Evolutionary conservation across 768 basidiomycete species (phyloP).

Genomic region (Tulasnella sp.): DNA sequence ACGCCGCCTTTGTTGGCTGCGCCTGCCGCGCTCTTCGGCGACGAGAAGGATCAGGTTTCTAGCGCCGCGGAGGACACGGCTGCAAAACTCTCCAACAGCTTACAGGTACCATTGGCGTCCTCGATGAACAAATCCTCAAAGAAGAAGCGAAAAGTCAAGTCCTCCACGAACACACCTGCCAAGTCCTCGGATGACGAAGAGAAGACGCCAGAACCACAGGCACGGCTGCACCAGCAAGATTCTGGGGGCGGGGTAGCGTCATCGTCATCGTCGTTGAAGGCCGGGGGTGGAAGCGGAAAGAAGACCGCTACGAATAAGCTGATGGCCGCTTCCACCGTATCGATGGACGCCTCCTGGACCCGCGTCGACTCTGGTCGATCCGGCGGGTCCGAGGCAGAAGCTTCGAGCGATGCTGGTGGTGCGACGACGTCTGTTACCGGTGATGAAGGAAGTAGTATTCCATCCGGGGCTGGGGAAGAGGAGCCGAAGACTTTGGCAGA

Average conservation of each 20-base stretch:
- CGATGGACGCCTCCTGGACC: constrained; percentile 42
- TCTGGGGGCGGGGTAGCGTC: constrained; percentile 22
- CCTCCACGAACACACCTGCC: constrained; percentile 18
- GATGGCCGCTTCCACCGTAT: constrained; percentile 22
- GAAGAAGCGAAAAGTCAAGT: constrained; percentile 17
- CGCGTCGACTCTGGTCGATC: constrained; percentile 45
- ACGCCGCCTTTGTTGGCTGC: constrained; percentile 6
- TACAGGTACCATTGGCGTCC: constrained; percentile 13
- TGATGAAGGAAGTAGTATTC: constrained; percentile 16
- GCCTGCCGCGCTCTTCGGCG: constrained; percentile 14
- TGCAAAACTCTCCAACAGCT: constrained; percentile 18
- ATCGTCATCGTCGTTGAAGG: constrained; percentile 10
- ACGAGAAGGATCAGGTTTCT: constrained; percentile 18
- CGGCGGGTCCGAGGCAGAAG: constrained; percentile 8
- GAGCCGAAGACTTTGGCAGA: constrained; percentile 41
- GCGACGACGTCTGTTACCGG: constrained; percentile 19
- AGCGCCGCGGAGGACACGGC: constrained; percentile 23
- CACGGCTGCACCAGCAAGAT: constrained; percentile 17
- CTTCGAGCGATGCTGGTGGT: constrained; percentile 16
- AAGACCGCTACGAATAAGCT: constrained; percentile 25
- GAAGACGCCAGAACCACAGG: constrained; percentile 25
- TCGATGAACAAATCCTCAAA: constrained; percentile 4
- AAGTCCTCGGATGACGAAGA: constrained; percentile 37
- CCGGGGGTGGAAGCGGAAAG: constrained; percentile 21
- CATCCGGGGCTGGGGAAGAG: background rate